Evolutionary conservation across 768 basidiomycete species (phyloP).

Genomic region (Mycena polygramma): DNA sequence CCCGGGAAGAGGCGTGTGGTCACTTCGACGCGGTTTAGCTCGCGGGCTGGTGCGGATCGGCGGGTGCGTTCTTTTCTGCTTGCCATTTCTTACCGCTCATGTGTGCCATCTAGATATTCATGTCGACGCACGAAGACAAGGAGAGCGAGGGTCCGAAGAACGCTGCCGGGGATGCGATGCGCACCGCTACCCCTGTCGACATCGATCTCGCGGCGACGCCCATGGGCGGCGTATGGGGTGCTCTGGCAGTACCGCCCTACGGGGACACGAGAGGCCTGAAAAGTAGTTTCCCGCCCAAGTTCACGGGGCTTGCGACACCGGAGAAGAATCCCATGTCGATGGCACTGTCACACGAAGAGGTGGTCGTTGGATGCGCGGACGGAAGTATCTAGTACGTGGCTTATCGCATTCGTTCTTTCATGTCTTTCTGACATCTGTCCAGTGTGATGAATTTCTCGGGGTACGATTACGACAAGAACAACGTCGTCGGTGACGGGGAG

Average conservation of each 20-base stretch:
- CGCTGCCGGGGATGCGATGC: slow-evolving; percentile 4
- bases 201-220: slow-evolving; percentile 76
- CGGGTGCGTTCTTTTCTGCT: slow-evolving; percentile 65
- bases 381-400: slow-evolving; percentile 90
- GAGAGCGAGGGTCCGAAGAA: slow-evolving; percentile 45
- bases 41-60: slow-evolving; percentile 84
- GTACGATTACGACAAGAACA: slow-evolving; percentile 65
- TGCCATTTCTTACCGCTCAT: slow-evolving; percentile 16
- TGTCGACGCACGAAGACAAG: slow-evolving; percentile 84
- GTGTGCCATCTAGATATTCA: slow-evolving; percentile 69
- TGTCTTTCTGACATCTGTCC: background rate
- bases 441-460: slow-evolving; percentile 77
- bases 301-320: slow-evolving; percentile 83
- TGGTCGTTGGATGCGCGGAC: slow-evolving; percentile 92
- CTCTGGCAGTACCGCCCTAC: slow-evolving; percentile 62
- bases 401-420: slow-evolving; percentile 11
- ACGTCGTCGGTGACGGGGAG: slow-evolving; percentile 70
- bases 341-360: slow-evolving; percentile 91
- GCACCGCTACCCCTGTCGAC: slow-evolving; percentile 60
- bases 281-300: slow-evolving; percentile 75
- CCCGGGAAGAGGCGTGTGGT: slow-evolving; percentile 86
- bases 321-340: slow-evolving; percentile 97
- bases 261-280: slow-evolving; percentile 68
- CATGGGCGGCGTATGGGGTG: slow-evolving; percentile 82
- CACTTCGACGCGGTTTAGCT: slow-evolving; percentile 90